Base-by-base conservation (phyloP, 2,329 filamentous ascomycete species). In the Chaetomium sp. region DNA sequence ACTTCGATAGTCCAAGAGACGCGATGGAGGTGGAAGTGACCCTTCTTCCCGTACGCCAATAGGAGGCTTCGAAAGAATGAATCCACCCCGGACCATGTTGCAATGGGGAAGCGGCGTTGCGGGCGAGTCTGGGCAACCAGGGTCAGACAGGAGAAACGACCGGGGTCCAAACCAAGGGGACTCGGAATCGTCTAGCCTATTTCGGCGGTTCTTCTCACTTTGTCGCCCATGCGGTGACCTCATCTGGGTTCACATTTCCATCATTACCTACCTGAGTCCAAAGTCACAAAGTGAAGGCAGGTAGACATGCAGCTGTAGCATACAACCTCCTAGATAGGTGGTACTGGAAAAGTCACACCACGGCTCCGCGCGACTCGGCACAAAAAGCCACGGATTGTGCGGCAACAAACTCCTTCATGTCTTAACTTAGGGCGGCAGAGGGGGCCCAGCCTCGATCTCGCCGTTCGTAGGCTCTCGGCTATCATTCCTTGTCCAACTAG, bases 41-140 rank as follows among this genome's bases (percentile, higher is more conserved):
- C 47, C 25, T 33, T 47, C 53, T 31, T 33, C 35, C 51, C 12
- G 38, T 42, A 61, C 54, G 47, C 68, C 67, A 70, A 70, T 70
- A 21, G 57, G 60, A 67, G 49, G 33, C 47, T 45, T 23, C 31
- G 64, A 63, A 53, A 49, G 56, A 59, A 67, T 63, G 57, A 45
- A 55, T 9, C 29, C 38, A 53, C 64, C 64, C 59, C 50, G 13
- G 64, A 31, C 50, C 50, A 56, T 57, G 64, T 60, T 35, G 64
- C 57, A 59, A 65, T 50, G 64, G 64, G 64, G 51, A 53, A 61
- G 61, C 53, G 61, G 61, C 64, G 45, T 35, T 50, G 31, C 31
- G 27, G 57, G 63, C 25, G 59, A 53, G 50, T 38, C 29, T 49
- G 55, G 56, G 55, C 42, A 56, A 38, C 33, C 60, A 63, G 65